phyloP scores from a whole-genome alignment of 257 asterid genomes.

The Jaltomata sinuosa region DNA sequence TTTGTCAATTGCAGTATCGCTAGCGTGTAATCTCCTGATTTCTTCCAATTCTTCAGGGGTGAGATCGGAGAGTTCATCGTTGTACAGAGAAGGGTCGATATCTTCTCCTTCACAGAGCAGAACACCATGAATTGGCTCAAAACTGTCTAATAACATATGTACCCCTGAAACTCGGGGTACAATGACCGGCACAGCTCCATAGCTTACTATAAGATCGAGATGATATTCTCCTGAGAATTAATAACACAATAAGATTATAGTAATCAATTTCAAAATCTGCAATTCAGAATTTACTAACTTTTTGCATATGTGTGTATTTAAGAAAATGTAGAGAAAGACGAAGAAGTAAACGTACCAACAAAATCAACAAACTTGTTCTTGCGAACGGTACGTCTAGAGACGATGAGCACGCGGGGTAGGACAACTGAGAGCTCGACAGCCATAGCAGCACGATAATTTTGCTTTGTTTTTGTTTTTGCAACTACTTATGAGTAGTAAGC shows the following conservation, averaged over 20 bases:
- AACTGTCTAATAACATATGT: conserved; percentile 22
- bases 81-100: conserved; percentile 22
- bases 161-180: conserved; percentile 28
- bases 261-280: not conserved
- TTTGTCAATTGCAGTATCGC: conserved; percentile 68
- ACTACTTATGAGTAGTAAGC: not conserved
- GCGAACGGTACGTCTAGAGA: conserved; percentile 55
- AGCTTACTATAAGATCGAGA: conserved; percentile 30
- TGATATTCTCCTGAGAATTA: conserved; percentile 22
- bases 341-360: conserved; percentile 27
- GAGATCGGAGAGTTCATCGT: conserved; percentile 12
- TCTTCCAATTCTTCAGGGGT: conserved; percentile 58
- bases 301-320: not conserved
- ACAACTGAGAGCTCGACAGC: conserved; percentile 40
- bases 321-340: not conserved
- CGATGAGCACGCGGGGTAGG: conserved; percentile 55
- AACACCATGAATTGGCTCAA: conserved; percentile 32
- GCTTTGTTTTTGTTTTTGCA: not conserved
- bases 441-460: conserved; percentile 6
- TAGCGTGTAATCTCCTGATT: conserved; percentile 41
- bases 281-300: not conserved
- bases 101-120: conserved; percentile 35
- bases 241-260: not conserved
- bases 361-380: conserved; percentile 65
- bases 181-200: conserved; percentile 32